Percentiles rank a stretch among this genome's conserved stretches.
phyloP scores from a whole-genome alignment of 805 yeast genomes.

The Candida caryicola region DNA sequence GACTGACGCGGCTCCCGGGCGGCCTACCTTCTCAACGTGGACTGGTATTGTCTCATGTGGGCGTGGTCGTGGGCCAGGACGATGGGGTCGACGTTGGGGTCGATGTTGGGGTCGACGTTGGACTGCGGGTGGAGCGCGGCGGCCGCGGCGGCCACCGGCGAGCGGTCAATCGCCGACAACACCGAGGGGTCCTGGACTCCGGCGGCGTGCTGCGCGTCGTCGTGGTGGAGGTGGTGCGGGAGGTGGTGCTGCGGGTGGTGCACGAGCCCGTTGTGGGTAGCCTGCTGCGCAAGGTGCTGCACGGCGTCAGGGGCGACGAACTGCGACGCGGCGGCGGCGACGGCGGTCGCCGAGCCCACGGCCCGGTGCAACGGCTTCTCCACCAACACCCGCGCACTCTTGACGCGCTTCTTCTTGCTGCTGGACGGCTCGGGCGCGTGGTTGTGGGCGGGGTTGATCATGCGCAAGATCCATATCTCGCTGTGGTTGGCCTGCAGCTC shows the following conservation, averaged over 20 bases:
- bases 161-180: conserved; percentile 40
- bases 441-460: conserved; percentile 46
- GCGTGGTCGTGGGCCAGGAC: conserved; percentile 43
- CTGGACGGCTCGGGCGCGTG: conserved; percentile 43
- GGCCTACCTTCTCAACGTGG: conserved; percentile 8
- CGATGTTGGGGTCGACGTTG: conserved; percentile 42
- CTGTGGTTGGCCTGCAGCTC: conserved; percentile 17
- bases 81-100: conserved; percentile 44
- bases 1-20: no score
- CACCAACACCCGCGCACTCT: conserved; percentile 40
- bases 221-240: conserved; percentile 25
- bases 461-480: conserved; percentile 47
- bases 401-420: conserved; percentile 35
- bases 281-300: conserved; percentile 23
- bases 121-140: conserved; percentile 26
- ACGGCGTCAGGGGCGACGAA: conserved; percentile 21
- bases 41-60: conserved; percentile 14
- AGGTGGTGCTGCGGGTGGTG: conserved; percentile 25
- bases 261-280: conserved; percentile 15
- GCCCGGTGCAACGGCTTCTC: conserved; percentile 39
- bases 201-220: conserved; percentile 26
- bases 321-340: conserved; percentile 23
- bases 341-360: conserved; percentile 22
- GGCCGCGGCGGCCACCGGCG: conserved; percentile 28
- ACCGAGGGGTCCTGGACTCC: conserved; percentile 42